phyloP scores from a whole-genome alignment of 2,329 filamentous ascomycete species.

The Diaporthe amygdali region DNA sequence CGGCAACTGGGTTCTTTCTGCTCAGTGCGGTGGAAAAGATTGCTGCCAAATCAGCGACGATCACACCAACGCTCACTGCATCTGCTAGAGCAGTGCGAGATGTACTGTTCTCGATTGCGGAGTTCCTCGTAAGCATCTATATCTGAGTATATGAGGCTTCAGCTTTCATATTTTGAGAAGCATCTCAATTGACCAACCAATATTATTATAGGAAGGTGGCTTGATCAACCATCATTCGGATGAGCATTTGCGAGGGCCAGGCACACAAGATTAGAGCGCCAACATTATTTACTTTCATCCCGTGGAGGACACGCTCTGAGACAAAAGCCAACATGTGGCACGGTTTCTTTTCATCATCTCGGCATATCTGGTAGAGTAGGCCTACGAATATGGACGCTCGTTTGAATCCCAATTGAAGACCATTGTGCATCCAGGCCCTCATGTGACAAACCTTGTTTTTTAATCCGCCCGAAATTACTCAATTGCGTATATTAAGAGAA shows the following conservation, averaged over 20 bases:
- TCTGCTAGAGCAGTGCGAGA: not conserved
- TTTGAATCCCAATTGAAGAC: too few relatives aligned
- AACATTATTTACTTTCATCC: not conserved
- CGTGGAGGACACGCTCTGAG: too few relatives aligned
- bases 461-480: too few relatives aligned
- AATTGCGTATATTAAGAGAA: too few relatives aligned
- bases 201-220: not conserved
- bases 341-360: too few relatives aligned
- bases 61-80: conserved; percentile 3
- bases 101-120: not conserved
- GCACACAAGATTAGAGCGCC: not conserved
- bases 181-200: not conserved
- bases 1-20: conserved; percentile 9
- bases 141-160: not conserved
- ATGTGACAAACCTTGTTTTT: too few relatives aligned
- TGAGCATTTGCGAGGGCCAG: not conserved
- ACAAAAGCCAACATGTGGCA: too few relatives aligned
- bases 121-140: not conserved
- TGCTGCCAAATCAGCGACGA: conserved; percentile 1
- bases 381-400: too few relatives aligned
- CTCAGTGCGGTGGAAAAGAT: not conserved
- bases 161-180: not conserved
- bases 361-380: too few relatives aligned
- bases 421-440: too few relatives aligned
- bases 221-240: not conserved